Percentiles rank a stretch among this genome's conserved stretches.
phyloP scores from a whole-genome alignment of 345 rosid species.

The Eucalyptus coolabah region DNA sequence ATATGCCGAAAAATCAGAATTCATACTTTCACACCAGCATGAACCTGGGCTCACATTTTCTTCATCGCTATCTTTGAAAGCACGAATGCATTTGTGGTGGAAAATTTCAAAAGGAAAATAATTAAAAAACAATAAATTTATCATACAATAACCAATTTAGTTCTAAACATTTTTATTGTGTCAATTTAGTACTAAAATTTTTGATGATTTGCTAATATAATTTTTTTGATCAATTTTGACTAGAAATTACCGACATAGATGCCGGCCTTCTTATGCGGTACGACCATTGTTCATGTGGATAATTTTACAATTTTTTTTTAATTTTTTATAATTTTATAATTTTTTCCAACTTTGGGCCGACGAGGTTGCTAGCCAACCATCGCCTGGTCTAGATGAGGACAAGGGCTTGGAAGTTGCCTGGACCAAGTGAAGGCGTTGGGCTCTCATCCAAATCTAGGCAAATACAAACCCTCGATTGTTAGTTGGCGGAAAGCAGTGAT shows the following conservation, averaged over 20 bases:
- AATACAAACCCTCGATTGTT: background rate
- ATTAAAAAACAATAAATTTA: background rate
- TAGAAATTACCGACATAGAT: rapidly evolving
- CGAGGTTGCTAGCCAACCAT: background rate
- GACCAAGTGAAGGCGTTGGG: background rate
- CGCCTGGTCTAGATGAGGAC: background rate
- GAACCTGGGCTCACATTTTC: background rate
- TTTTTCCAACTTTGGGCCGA: background rate
- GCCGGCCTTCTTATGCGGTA: rapidly evolving
- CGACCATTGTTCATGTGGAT: background rate
- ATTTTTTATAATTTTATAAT: background rate
- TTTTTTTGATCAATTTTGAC: rapidly evolving
- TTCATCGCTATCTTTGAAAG: background rate
- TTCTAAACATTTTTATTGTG: background rate
- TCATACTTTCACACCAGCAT: background rate
- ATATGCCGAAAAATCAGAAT: background rate
- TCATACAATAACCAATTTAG: background rate
- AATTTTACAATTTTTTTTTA: background rate
- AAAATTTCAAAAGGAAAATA: background rate
- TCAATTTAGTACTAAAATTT: background rate
- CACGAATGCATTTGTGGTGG: background rate
- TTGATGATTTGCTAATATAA: background rate
- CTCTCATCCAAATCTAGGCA: background rate
- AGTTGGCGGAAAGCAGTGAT: too few species aligned
- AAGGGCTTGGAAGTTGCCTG: too few species aligned